Evolutionary conservation across 2,329 filamentous ascomycete species (phyloP).

Genomic region (Phyllosticta capitalensis): DNA sequence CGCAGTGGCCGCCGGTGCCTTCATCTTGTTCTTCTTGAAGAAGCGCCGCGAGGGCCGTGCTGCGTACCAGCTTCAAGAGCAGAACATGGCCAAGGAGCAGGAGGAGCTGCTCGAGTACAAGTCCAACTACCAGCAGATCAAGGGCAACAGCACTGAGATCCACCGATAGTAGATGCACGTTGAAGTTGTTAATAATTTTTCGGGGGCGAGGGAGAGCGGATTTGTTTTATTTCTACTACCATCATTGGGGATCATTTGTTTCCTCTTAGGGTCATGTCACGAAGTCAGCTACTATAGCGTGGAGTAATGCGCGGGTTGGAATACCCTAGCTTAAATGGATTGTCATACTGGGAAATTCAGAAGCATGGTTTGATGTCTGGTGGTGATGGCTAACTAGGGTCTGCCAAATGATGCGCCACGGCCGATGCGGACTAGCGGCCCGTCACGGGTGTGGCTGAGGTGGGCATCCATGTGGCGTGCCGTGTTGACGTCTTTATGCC

Average conservation of each 20-base stretch:
- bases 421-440: not conserved
- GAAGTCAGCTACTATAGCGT: not conserved
- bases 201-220: not conserved
- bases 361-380: no score
- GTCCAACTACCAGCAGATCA: constrained; percentile 9
- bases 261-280: constrained; percentile 6
- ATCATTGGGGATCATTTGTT: not conserved
- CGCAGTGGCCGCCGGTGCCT: constrained; percentile 17
- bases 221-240: not conserved
- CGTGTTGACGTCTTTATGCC: not conserved
- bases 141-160: not conserved
- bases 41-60: constrained; percentile 27
- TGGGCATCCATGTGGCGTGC: no score
- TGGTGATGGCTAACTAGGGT: no score
- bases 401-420: no score
- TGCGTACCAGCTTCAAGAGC: constrained; percentile 25
- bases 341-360: not conserved
- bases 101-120: constrained; percentile 12
- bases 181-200: not conserved
- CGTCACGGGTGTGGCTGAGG: not conserved
- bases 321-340: constrained; percentile 4
- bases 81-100: constrained; percentile 25
- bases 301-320: constrained; percentile 8
- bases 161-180: not conserved
- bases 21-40: constrained; percentile 31